These are phyloP conservation scores for Rhodotorula babjevae DNA, from an alignment of 768 basidiomycete species.

Conservation along the genomic window DNA sequence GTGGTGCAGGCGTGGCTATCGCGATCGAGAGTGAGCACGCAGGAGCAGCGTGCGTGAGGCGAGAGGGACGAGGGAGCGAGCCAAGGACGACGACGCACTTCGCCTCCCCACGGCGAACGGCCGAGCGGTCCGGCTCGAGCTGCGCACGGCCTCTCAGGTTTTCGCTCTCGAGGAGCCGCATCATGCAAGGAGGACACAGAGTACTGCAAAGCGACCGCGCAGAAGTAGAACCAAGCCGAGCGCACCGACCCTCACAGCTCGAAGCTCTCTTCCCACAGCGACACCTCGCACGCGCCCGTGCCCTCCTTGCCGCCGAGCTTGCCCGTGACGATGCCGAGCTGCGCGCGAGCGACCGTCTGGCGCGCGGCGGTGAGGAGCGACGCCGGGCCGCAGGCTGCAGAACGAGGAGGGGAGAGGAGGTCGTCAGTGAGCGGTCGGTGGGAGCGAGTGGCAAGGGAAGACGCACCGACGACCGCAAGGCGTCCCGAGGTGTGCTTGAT, in stretches of 20 bases:
- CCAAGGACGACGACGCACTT: too few relatives aligned
- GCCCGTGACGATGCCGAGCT: slow-evolving; percentile 46
- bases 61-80: too few relatives aligned
- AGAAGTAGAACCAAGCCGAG: not conserved
- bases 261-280: slow-evolving; percentile 46
- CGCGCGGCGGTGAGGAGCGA: slow-evolving; percentile 46
- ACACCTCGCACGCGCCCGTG: slow-evolving; percentile 43
- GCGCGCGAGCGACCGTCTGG: slow-evolving; percentile 46
- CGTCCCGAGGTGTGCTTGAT: slow-evolving; percentile 39
- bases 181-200: not conserved
- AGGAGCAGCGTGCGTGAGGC: too few relatives aligned
- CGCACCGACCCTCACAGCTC: not conserved
- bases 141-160: too few relatives aligned
- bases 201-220: not conserved
- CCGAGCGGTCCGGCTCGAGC: too few relatives aligned
- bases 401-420: not conserved
- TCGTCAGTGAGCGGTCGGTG: too few relatives aligned
- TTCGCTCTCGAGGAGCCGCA: not conserved
- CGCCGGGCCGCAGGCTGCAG: slow-evolving; percentile 44
- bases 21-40: too few relatives aligned
- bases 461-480: slow-evolving; percentile 44
- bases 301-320: slow-evolving; percentile 19
- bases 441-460: too few relatives aligned
- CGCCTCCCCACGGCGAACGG: too few relatives aligned
- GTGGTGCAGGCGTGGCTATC: too few relatives aligned